Base-by-base conservation (phyloP, 768 basidiomycete genomes). In the Suillus subluteus region DNA sequence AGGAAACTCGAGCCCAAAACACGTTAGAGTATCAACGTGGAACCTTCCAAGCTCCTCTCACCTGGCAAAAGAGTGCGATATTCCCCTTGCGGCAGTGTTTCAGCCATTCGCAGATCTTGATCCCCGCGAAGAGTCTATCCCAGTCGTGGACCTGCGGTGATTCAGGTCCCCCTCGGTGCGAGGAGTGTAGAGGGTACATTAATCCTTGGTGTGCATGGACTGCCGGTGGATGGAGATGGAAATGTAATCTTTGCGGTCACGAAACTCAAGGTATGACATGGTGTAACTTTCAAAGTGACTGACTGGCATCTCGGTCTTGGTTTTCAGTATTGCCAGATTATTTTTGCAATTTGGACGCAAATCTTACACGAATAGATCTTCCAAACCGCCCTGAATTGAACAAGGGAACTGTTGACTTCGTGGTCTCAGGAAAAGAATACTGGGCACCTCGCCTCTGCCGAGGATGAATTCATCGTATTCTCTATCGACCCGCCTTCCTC, bases 161-260 rank as follows among this genome's bases (percentile, higher is more conserved):
- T 32, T 74, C 76, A 1, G 96, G 95, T 15, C 98, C 97, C 15
- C 86, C 91, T 30, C 85, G 98, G 40, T 99, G 98, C 72, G 86
- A 83, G 55, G 82, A 86, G 41, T 99, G 98, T 77, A 84, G 94
- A 70, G 94, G 85, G 0, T 99, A 99, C 76, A 83, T 99, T 71
- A 99, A 98, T 73, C 92, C 96, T 0, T 99, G 95, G 95, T 95
- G 91, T 76, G 81, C 81, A 32, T 99, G 94, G 89, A 79, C 86
- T 23, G 85, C 91, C 11, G 92, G 92, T 3, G 98, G 98, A 6
- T 84, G 85, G 66, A 87, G 84, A 70, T 99, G 96, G 94, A 88
- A 84, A 71, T 99, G 98, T 76, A 99, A 99, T 82, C 75, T 99
- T 18, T 99, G 98, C 79, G 79, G 82, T 2, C 86, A 89, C 69